Evolutionary conservation across 306 rosid species (phyloP).

Genomic region (Vicia villosa): DNA sequence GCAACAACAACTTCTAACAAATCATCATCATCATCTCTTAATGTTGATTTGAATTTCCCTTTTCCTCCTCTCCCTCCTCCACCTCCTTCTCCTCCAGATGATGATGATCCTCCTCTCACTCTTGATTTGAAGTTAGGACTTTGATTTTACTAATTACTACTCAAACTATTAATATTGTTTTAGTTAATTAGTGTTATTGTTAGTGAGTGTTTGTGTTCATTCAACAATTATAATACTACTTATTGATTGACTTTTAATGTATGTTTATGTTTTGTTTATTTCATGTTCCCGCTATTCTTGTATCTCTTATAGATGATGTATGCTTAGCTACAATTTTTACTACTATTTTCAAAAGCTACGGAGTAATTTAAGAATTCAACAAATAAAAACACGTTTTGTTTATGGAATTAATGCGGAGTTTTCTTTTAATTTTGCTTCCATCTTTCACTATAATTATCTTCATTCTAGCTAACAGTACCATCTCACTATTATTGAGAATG

Average conservation of each 20-base stretch:
- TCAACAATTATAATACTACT: neutral
- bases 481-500: too few relatives aligned
- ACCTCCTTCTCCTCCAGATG: constrained; percentile 1
- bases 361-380: too few relatives aligned
- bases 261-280: neutral
- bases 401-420: too few relatives aligned
- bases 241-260: neutral
- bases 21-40: neutral
- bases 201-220: neutral
- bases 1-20: neutral
- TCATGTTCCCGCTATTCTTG: neutral
- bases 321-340: neutral
- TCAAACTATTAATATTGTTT: neutral
- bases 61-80: constrained; percentile 42
- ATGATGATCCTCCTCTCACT: constrained; percentile 40
- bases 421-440: too few relatives aligned
- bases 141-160: neutral
- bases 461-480: too few relatives aligned
- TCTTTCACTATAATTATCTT: too few relatives aligned
- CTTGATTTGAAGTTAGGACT: constrained; percentile 81
- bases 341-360: too few relatives aligned
- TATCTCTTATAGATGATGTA: neutral
- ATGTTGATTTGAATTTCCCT: constrained; percentile 8
- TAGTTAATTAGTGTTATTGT: neutral
- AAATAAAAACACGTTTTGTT: too few relatives aligned